These are phyloP conservation scores for Grifola frondosa DNA, from an alignment of 1,284 basidiomycete genomes.

Conservation along the genomic window DNA sequence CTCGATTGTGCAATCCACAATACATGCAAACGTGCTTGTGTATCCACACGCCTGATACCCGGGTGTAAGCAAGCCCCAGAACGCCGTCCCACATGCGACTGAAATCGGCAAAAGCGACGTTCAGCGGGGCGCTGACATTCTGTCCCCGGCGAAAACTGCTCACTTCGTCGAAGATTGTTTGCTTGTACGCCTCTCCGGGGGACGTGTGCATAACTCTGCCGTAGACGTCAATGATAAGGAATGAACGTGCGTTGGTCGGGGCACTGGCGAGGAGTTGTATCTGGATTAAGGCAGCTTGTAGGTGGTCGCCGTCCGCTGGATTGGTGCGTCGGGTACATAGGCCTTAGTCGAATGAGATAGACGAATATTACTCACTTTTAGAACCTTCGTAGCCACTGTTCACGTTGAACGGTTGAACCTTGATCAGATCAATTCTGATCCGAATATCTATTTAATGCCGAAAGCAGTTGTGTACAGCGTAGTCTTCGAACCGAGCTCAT, in stretches of 20 bases:
- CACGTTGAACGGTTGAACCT: no score
- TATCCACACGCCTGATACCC: slow-evolving; percentile 36
- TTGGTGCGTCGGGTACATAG: no score
- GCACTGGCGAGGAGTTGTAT: slow-evolving; percentile 29
- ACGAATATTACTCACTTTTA: slow-evolving; percentile 17
- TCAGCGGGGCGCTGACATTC: slow-evolving; percentile 15
- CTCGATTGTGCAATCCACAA: slow-evolving; percentile 17
- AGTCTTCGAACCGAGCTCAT: slow-evolving; percentile 31
- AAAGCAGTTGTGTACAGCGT: slow-evolving; percentile 39
- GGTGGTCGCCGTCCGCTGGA: slow-evolving; percentile 34
- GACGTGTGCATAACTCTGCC: slow-evolving; percentile 27
- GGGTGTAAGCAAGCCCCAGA: slow-evolving; percentile 23
- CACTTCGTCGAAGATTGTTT: slow-evolving; percentile 29
- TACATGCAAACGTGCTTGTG: slow-evolving; percentile 28
- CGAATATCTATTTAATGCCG: slow-evolving; percentile 35
- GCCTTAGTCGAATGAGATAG: no score
- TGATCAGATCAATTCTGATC: no score
- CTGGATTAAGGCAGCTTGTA: slow-evolving; percentile 34
- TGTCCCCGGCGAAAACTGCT: slow-evolving; percentile 17
- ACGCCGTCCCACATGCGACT: slow-evolving; percentile 33
- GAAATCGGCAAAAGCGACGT: slow-evolving; percentile 31
- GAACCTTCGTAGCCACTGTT: slow-evolving; percentile 31
- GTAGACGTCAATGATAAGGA: slow-evolving; percentile 35
- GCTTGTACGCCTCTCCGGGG: slow-evolving; percentile 32
- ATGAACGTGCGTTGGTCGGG: slow-evolving; percentile 31